Conservation (phyloP, 176 grass and related monocot species). For the Ampelocalamus luodianensis region DNA sequence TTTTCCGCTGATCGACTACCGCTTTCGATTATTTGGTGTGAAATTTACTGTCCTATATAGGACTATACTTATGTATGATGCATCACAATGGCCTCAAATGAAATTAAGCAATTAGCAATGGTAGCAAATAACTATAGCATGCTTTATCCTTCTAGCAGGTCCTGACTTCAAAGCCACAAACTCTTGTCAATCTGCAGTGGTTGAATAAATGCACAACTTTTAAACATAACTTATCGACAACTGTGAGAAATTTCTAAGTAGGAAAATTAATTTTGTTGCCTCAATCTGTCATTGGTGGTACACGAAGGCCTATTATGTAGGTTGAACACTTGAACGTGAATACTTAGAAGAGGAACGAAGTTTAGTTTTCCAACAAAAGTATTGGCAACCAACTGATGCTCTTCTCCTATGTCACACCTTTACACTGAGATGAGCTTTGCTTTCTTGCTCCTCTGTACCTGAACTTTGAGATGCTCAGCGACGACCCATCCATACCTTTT, state of each 20-base stretch:
- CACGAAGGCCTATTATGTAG: neutral
- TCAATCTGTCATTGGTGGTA: neutral
- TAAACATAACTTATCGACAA: neutral
- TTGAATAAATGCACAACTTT: neutral
- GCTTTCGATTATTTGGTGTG: neutral
- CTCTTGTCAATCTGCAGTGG: neutral
- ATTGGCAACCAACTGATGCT: neutral
- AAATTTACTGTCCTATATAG: neutral
- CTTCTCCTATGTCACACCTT: neutral
- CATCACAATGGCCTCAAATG: neutral
- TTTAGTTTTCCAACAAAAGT: neutral
- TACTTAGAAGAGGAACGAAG: neutral
- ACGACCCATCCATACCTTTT: neutral
- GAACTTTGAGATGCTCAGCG: neutral
- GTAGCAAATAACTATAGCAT: neutral
- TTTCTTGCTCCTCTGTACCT: neutral
- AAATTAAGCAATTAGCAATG: neutral
- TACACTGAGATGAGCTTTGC: neutral
- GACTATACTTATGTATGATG: neutral
- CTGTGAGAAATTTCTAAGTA: neutral
- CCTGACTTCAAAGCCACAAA: neutral
- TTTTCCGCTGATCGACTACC: neutral
- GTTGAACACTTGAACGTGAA: neutral
- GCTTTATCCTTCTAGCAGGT: neutral
- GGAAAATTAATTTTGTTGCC: slow-evolving; percentile 1